Percentiles rank a stretch among this genome's conserved stretches.
These are phyloP conservation scores for Alternaria brassicae DNA, from an alignment of 2,329 filamentous ascomycete genomes.

Conservation along the genomic window DNA sequence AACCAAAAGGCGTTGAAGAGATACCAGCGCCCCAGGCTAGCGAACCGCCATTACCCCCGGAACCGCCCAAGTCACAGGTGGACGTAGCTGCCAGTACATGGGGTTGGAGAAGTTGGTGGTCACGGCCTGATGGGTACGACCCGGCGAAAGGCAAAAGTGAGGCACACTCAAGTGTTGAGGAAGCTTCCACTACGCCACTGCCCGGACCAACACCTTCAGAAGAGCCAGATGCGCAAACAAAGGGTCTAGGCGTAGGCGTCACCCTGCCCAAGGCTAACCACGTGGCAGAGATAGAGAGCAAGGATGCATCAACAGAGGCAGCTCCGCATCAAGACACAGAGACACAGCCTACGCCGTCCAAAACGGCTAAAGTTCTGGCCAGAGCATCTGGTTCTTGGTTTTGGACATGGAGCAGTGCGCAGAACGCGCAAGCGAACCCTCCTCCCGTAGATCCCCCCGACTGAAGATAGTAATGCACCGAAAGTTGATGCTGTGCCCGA, in stretches of 20 bases:
- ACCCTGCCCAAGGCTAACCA: constrained; percentile 1
- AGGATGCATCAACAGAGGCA: constrained; percentile 23
- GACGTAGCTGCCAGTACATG: constrained; percentile 29
- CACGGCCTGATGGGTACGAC: constrained; percentile 58
- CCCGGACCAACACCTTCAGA: constrained; percentile 49
- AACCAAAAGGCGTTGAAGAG: constrained; percentile 22
- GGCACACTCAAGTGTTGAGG: constrained; percentile 37
- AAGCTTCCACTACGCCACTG: constrained; percentile 52
- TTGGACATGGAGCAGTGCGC: constrained; percentile 57
- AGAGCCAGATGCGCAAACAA: constrained; percentile 37
- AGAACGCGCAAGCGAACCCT: constrained; percentile 50
- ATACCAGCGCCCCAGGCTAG: constrained; percentile 20
- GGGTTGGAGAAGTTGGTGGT: constrained; percentile 60
- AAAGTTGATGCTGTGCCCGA: constrained; percentile 20
- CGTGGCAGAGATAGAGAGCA: constrained; percentile 27
- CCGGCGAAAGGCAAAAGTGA: constrained; percentile 41
- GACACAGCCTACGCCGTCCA: constrained; percentile 23
- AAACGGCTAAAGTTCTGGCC: constrained; percentile 16
- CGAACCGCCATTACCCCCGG: constrained; percentile 55
- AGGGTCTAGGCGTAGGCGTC: constrained; percentile 30
- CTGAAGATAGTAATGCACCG: constrained; percentile 7
- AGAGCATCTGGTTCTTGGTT: constrained; percentile 55
- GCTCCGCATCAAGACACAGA: constrained; percentile 15
- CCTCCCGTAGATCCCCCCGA: constrained; percentile 25
- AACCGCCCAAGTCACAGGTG: constrained; percentile 38